A percentile compares a stretch with the other conserved stretches of the same genome.
Evolutionary conservation across 2,329 filamentous ascomycete genomes (phyloP).

Genomic region (Aaosphaeria pasadenensis): DNA sequence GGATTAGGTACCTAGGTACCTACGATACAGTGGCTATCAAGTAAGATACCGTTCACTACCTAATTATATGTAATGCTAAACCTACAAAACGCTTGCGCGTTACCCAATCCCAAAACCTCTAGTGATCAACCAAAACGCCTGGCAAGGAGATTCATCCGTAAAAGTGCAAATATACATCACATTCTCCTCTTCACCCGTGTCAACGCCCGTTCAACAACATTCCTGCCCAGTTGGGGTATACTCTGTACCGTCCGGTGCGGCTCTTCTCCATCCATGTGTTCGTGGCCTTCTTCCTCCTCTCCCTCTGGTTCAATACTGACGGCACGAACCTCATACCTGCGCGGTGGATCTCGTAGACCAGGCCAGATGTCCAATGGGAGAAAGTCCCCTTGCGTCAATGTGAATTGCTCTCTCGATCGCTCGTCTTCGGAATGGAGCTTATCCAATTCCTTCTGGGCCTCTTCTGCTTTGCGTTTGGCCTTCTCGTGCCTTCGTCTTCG

Average conservation of each 20-base stretch:
- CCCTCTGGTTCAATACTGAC: conserved; percentile 12
- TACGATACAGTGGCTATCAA: too few species aligned
- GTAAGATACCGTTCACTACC: too few species aligned
- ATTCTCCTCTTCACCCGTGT: conserved; percentile 35
- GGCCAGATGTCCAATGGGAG: conserved; percentile 87
- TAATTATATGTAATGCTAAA: too few species aligned
- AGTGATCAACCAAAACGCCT: too few species aligned
- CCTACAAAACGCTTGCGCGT: too few species aligned
- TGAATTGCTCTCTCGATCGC: conserved; percentile 72
- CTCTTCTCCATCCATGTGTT: conserved; percentile 6
- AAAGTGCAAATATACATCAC: conserved; percentile 8
- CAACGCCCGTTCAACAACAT: conserved; percentile 33
- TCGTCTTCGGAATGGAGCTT: conserved; percentile 71
- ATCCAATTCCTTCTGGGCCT: conserved; percentile 74
- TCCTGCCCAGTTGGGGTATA: conserved; percentile 32
- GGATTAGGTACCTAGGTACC: too few species aligned
- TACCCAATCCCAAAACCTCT: too few species aligned
- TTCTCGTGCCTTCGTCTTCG: conserved; percentile 70
- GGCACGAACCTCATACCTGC: conserved; percentile 31
- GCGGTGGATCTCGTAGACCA: conserved; percentile 44
- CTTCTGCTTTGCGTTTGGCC: conserved; percentile 70
- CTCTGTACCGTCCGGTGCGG: conserved; percentile 15
- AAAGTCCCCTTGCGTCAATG: conserved; percentile 78
- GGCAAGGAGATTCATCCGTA: too few species aligned
- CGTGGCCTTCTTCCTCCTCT: conserved; percentile 12